A percentile compares a stretch with the other conserved stretches of the same genome.
These are phyloP conservation scores for Sporothrix euskadiensis DNA, from an alignment of 2,329 filamentous ascomycete genomes.

Conservation along the genomic window DNA sequence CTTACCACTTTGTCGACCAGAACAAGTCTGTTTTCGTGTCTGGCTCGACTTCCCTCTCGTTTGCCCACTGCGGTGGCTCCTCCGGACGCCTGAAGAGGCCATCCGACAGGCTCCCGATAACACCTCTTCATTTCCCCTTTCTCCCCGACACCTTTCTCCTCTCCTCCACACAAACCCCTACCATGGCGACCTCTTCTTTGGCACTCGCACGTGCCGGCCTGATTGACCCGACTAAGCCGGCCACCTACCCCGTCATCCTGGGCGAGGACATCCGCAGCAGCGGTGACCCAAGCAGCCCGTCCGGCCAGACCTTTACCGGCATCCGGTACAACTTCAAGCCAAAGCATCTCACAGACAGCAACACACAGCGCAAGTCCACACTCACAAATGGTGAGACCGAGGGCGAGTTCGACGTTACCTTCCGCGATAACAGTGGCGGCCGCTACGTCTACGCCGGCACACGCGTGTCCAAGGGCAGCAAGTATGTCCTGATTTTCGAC, in stretches of 20 bases:
- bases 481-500: slow-evolving; percentile 75
- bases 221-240: slow-evolving; percentile 61
- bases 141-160: background rate
- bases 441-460: slow-evolving; percentile 63
- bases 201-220: slow-evolving; percentile 36
- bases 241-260: slow-evolving; percentile 62
- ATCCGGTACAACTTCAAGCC: slow-evolving; percentile 66
- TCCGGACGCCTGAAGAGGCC: slow-evolving; percentile 16
- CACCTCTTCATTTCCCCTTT: background rate
- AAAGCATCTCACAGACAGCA: slow-evolving; percentile 49
- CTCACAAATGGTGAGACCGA: slow-evolving; percentile 53
- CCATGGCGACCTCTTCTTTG: slow-evolving; percentile 33
- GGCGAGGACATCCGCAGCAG: slow-evolving; percentile 57
- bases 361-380: slow-evolving; percentile 44
- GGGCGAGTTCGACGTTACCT: slow-evolving; percentile 58
- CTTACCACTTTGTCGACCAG: background rate
- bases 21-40: background rate
- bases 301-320: slow-evolving; percentile 61
- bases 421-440: slow-evolving; percentile 52
- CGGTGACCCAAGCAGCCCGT: slow-evolving; percentile 44
- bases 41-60: background rate
- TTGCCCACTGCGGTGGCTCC: background rate
- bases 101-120: background rate
- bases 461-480: slow-evolving; percentile 55
- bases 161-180: background rate